phyloP scores from a whole-genome alignment of 129 eudicot genomes.

The Silybum marianum region DNA sequence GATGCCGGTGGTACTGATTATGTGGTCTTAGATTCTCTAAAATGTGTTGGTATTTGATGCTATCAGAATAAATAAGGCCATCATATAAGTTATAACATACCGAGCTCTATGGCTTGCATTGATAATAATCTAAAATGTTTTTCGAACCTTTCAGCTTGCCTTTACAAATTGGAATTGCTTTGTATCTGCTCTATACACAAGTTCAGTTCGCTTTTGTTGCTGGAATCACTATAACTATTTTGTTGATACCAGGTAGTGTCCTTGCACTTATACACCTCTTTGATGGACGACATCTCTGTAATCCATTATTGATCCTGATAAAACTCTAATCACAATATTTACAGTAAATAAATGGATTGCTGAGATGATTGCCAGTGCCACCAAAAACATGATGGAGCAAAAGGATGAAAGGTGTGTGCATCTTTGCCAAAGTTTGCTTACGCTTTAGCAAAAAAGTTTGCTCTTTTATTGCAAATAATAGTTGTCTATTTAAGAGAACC shows the following conservation, averaged over 20 bases:
- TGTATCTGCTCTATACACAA: slow-evolving; percentile 84
- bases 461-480: slow-evolving; percentile 3
- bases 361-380: slow-evolving; percentile 75
- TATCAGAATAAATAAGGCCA: not conserved
- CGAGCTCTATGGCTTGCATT: not conserved
- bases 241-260: slow-evolving; percentile 85
- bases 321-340: not conserved
- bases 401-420: slow-evolving; percentile 83
- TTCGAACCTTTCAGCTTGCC: slow-evolving; percentile 77
- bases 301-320: slow-evolving; percentile 11
- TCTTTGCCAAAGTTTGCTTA: slow-evolving; percentile 12
- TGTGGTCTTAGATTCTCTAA: not conserved
- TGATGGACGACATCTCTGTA: no score
- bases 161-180: slow-evolving; percentile 85
- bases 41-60: not conserved
- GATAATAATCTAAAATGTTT: slow-evolving; percentile 4
- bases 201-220: slow-evolving; percentile 93
- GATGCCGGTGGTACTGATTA: slow-evolving; percentile 3
- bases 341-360: slow-evolving; percentile 98
- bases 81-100: slow-evolving; percentile 2
- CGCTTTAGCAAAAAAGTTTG: not conserved
- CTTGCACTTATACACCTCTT: not conserved
- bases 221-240: slow-evolving; percentile 75
- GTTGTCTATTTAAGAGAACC: not conserved
- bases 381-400: slow-evolving; percentile 90